Conservation (phyloP, 1,139 yeast genomes). For the Kodamaea suecica region DNA sequence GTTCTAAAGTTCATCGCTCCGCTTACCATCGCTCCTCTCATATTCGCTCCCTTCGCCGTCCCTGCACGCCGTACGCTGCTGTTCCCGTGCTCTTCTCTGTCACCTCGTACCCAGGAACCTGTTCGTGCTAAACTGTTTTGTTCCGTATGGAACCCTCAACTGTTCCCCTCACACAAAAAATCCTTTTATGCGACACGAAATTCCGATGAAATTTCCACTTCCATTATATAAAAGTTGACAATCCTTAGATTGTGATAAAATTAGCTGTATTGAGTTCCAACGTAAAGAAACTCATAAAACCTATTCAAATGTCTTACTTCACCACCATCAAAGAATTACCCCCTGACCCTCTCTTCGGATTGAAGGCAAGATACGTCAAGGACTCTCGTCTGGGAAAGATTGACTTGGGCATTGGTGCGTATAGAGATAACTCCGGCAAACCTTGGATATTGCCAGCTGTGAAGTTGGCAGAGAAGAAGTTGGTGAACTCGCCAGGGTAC, state of each 20-base stretch:
- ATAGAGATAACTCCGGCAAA: constrained; percentile 87
- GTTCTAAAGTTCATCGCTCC: too few species aligned
- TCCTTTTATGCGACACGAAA: too few species aligned
- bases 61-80: too few species aligned
- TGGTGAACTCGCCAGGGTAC: constrained; percentile 49
- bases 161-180: not conserved
- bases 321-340: constrained; percentile 59
- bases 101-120: too few species aligned
- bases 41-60: too few species aligned
- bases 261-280: too few species aligned
- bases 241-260: too few species aligned
- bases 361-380: constrained; percentile 67
- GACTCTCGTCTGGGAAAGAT: constrained; percentile 71
- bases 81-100: too few species aligned
- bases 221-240: not conserved
- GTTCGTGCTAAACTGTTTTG: too few species aligned
- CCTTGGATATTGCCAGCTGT: constrained; percentile 95
- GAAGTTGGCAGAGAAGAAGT: constrained; percentile 61
- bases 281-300: too few species aligned
- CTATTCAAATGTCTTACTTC: constrained; percentile 35
- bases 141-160: not conserved
- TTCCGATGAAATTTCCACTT: not conserved
- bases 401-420: constrained; percentile 94
- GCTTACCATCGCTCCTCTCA: too few species aligned
- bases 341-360: constrained; percentile 78